Base-by-base conservation (phyloP, 331 rosid species). In the Acacia concinna region DNA sequence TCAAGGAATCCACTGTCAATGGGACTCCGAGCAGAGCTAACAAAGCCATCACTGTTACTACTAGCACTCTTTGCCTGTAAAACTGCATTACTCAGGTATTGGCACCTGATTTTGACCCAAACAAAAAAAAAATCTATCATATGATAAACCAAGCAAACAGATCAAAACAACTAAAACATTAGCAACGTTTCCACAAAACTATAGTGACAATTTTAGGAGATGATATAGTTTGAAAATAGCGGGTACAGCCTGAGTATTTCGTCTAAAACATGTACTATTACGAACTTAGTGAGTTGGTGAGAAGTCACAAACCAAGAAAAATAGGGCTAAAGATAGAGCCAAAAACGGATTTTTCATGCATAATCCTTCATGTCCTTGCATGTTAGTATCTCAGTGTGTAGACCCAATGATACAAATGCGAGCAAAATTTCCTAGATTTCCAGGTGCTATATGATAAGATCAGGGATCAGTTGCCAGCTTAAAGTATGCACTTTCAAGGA, bases 81-180 rank as follows among this genome's bases (percentile, higher is more conserved):
- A 74, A 96, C 97, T 66, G 98, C 99, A 89, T 96, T 93, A 78
- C 97, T 91, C 60, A 96, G 90, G 90, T 96, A 85, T 80, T 89
- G 97, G 87, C 87, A 88, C 94, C 99, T 96, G 90, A 83, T 74
- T 71, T 78, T n/a, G n/a, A n/a, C n/a, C n/a, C n/a, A n/a, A 35
- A 88, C 73, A 72, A 85, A 75, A 78, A 4, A 71, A 40, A 4
- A 83, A 43, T 41, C 56, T 32, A 73, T 83, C 60, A 79, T 67
- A 73, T 72, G 78, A 72, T 76, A 69, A 69, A 52, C 32, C 67
- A 79, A 38, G 76, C 31, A 41, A 40, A 72, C 32, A 76, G 35
- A 81, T 27, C 20, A 12, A 77, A 83, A 80, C 28, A 43, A 52
- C 49, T 46, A 35, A 9, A 21, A 56, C 1, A 56, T 56, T 56